Evolutionary conservation across 2,329 filamentous ascomycete genomes (phyloP), one percentile per base, ranked within the genome.

Genomic region (Domatiomyces catenatus): DNA sequence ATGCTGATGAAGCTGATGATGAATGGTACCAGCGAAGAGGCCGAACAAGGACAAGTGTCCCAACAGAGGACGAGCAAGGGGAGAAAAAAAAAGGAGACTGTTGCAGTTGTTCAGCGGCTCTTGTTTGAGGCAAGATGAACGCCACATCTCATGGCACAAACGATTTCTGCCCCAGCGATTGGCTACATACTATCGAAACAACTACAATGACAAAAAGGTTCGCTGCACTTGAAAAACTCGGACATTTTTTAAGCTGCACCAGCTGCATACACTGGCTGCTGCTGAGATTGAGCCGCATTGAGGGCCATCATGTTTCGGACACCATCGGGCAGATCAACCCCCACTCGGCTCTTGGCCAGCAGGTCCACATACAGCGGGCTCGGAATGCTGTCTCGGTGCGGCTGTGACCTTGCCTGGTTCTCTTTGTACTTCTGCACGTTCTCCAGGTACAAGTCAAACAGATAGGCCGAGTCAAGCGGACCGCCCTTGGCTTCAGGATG

Each of bases 401-500:
- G 76, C 53, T 75, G 72, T 61, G 81, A 86, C 50, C 83, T 76
- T 49, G 77, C 73, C 69, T 93, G 83, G 66, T 76, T 82, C 61
- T 83, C 77, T 81, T 94, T 96, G 79, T 90, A 94, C 64, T 84
- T 79, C 67, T 81, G 76, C 36, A 96, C 88, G 62, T 84, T 90
- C 67, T 94, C 81, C 45, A 96, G 73, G 72, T 96, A 98, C 73
- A 86, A 87, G 70, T 98, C 92, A 64, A 98, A 98, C 53, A 98
- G 77, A 71, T 94, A 96, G 1, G 86, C 82, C 57, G 86, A 93
- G 74, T 98, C 92, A 71, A 94, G 84, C 50, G 92, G 92, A 50
- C 92, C 92, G 54, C 92, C 92, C 76, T 94, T 94, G 60, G 92
- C 92, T 72, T 98, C 92, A 15, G 92, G 92, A 66, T 98, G 92